Percentiles rank a stretch among this genome's conserved stretches.
These are phyloP conservation scores for Ilex paraguariensis DNA, from an alignment of 305 asterid genomes.

Conservation along the genomic window DNA sequence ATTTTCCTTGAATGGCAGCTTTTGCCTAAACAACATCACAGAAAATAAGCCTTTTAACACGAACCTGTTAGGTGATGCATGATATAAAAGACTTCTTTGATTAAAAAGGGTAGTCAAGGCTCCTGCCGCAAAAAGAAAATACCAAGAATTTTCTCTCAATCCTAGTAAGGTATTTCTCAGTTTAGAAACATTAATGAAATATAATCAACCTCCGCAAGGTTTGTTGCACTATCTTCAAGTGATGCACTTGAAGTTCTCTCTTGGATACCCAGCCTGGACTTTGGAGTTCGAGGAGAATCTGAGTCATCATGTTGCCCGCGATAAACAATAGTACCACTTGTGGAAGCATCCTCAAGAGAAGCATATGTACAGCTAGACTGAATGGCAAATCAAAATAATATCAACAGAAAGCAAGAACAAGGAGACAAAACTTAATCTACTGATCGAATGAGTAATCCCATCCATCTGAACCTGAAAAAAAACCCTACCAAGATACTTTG, in stretches of 20 bases:
- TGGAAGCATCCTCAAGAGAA: conserved; percentile 73
- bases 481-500: conserved; percentile 53
- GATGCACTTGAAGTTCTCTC: conserved; percentile 80
- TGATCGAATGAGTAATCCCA: background rate
- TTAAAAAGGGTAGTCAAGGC: too few relatives aligned
- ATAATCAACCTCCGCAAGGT: conserved; percentile 76
- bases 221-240: conserved; percentile 73
- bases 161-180: too few relatives aligned
- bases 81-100: background rate
- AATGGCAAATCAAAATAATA: conserved; percentile 26
- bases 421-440: too few relatives aligned
- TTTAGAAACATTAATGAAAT: background rate
- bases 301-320: conserved; percentile 85
- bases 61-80: conserved; percentile 10
- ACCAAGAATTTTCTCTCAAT: too few relatives aligned
- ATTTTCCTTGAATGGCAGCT: conserved; percentile 80
- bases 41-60: conserved; percentile 16
- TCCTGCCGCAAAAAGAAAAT: too few relatives aligned
- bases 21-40: conserved; percentile 57
- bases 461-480: conserved; percentile 14
- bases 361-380: conserved; percentile 71
- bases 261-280: conserved; percentile 80
- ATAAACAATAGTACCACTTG: conserved; percentile 79
- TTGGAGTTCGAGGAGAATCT: conserved; percentile 84
- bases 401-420: conserved; percentile 16